phyloP scores from a whole-genome alignment of 2,329 filamentous ascomycete genomes.

The Talaromyces marneffei region DNA sequence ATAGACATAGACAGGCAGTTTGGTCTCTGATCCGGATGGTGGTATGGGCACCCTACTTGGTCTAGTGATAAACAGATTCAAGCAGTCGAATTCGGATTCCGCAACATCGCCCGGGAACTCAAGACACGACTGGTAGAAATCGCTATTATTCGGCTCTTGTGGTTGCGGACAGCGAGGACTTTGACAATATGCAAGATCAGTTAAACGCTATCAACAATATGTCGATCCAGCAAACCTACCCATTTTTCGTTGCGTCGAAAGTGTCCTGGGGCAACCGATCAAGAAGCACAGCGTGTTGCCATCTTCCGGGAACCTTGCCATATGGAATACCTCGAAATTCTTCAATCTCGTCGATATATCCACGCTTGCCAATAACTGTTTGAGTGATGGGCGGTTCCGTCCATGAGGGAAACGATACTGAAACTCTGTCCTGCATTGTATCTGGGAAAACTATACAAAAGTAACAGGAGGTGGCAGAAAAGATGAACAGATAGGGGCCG shows the following conservation, averaged over 20 bases:
- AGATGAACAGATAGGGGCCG: background rate
- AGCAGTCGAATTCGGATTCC: conserved; percentile 3
- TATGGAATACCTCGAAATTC: conserved; percentile 71
- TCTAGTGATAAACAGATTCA: background rate
- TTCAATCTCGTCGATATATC: conserved; percentile 43
- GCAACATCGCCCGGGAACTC: background rate
- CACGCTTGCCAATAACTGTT: background rate
- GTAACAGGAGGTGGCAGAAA: background rate
- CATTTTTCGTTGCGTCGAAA: background rate
- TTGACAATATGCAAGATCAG: background rate
- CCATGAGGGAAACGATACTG: background rate
- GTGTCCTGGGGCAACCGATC: background rate
- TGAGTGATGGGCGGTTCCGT: background rate
- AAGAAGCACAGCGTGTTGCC: background rate
- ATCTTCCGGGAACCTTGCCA: conserved; percentile 55
- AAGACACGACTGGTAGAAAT: background rate
- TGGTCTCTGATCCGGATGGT: conserved; percentile 31
- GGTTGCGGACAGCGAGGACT: background rate
- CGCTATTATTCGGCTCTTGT: background rate
- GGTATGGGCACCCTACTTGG: background rate
- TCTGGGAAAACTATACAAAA: background rate
- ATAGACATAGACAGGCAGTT: conserved; percentile 64
- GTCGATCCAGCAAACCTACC: background rate
- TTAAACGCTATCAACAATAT: background rate
- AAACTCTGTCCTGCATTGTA: background rate